Evolutionary conservation across 2,329 filamentous ascomycete species (phyloP).

Genomic region (Dothiorella sarmentorum): DNA sequence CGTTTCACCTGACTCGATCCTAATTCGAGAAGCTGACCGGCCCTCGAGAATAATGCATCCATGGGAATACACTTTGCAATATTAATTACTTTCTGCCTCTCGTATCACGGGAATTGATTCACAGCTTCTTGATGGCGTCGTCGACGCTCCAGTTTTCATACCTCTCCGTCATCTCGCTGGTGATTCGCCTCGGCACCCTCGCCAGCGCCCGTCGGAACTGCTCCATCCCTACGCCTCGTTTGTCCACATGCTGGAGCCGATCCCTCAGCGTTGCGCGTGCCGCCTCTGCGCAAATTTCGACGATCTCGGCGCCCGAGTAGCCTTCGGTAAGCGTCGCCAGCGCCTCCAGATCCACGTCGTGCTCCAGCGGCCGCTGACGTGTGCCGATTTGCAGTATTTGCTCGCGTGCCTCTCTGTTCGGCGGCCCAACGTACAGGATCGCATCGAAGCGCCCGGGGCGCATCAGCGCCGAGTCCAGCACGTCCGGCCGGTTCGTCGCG

Average conservation of each 20-base stretch:
- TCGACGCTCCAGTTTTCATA: slow-evolving; percentile 38
- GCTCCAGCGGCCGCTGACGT: slow-evolving; percentile 52
- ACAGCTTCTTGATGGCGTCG: slow-evolving; percentile 18
- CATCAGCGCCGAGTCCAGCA: slow-evolving; percentile 80
- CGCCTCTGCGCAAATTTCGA: slow-evolving; percentile 50
- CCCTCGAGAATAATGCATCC: neutral
- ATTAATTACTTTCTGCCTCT: neutral
- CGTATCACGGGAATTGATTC: neutral
- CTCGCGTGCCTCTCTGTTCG: slow-evolving; percentile 66
- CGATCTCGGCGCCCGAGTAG: slow-evolving; percentile 82
- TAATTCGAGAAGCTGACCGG: neutral
- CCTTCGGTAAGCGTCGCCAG: slow-evolving; percentile 67
- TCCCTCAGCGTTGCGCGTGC: slow-evolving; percentile 36
- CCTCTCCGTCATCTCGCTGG: slow-evolving; percentile 39
- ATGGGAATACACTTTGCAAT: no score
- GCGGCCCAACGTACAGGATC: slow-evolving; percentile 80
- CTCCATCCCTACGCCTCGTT: slow-evolving; percentile 39
- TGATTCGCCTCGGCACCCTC: slow-evolving; percentile 42
- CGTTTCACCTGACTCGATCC: slow-evolving; percentile 9
- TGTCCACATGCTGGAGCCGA: slow-evolving; percentile 25
- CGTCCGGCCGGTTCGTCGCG: slow-evolving; percentile 86
- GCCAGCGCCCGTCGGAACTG: slow-evolving; percentile 46
- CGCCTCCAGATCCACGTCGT: slow-evolving; percentile 62
- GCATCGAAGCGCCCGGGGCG: slow-evolving; percentile 82
- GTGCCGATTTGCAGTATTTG: slow-evolving; percentile 65